phyloP scores from a whole-genome alignment of 768 basidiomycete genomes.

The Phlegmacium glaucopus region DNA sequence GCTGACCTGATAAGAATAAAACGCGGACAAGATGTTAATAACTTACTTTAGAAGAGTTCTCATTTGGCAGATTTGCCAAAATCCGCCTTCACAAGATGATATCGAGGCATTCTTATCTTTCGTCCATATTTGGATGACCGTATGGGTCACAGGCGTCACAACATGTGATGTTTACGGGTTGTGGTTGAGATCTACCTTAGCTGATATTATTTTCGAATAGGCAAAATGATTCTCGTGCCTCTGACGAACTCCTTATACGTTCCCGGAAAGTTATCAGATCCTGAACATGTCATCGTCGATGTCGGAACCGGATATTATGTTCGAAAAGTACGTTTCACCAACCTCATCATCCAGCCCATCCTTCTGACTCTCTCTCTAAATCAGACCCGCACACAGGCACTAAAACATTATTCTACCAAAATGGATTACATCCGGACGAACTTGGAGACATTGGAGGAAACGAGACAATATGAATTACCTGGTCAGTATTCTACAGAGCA shows the following conservation, averaged over 20 bases:
- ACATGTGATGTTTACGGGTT: too few species aligned
- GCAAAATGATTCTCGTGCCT: conserved; percentile 86
- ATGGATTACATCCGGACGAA: conserved; percentile 79
- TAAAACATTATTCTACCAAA: conserved; percentile 78
- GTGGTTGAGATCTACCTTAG: too few species aligned
- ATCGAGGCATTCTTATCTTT: too few species aligned
- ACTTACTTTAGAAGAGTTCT: too few species aligned
- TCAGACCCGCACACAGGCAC: conserved; percentile 78
- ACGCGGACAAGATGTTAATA: too few species aligned
- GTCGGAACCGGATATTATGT: conserved; percentile 97
- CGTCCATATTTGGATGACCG: too few species aligned
- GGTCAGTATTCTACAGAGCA: conserved; percentile 67
- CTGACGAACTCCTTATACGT: conserved; percentile 94
- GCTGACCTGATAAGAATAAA: too few species aligned
- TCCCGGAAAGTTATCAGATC: conserved; percentile 82
- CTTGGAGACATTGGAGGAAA: conserved; percentile 86
- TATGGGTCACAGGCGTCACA: too few species aligned
- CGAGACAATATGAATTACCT: conserved; percentile 84
- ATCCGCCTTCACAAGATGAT: too few species aligned
- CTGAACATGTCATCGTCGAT: conserved; percentile 89
- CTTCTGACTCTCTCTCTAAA: not conserved
- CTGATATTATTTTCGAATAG: conserved; percentile 38
- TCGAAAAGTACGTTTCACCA: conserved; percentile 64
- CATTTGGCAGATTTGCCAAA: too few species aligned
- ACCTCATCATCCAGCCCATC: too few species aligned